Evolutionary conservation across 345 rosid species (phyloP).

Genomic region (Passiflora organensis): DNA sequence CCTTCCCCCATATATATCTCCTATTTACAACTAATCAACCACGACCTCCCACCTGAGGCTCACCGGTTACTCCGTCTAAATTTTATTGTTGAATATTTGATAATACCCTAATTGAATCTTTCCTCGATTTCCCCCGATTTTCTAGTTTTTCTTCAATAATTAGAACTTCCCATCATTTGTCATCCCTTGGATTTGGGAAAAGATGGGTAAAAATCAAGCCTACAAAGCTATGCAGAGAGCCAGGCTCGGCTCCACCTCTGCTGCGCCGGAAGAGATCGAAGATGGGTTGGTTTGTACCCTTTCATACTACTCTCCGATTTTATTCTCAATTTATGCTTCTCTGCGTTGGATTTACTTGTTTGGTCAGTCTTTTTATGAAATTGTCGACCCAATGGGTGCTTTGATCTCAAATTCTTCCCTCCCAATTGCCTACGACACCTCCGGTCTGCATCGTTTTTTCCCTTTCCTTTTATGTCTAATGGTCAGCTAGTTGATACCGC

Average conservation of each 20-base stretch:
- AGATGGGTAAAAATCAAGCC: slow-evolving; percentile 97
- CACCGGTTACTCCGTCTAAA: too few species aligned
- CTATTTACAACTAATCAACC: too few species aligned
- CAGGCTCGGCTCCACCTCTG: slow-evolving; percentile 78
- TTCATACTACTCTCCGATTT: slow-evolving; percentile 37
- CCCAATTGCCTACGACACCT: background rate
- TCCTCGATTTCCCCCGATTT: background rate
- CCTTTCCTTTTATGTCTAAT: background rate
- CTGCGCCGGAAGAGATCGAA: slow-evolving; percentile 78
- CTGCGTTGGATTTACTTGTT: background rate
- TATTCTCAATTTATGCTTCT: background rate
- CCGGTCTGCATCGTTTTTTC: background rate
- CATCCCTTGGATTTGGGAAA: slow-evolving; percentile 17
- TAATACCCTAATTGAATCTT: slow-evolving; percentile 10
- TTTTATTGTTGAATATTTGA: slow-evolving; percentile 21
- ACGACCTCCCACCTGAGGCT: too few species aligned
- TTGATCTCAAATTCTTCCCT: background rate
- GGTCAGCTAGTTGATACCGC: background rate
- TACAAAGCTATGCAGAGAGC: slow-evolving; percentile 99
- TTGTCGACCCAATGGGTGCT: background rate
- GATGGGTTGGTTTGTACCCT: slow-evolving; percentile 99
- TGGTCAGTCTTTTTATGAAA: background rate
- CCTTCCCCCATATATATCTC: too few species aligned
- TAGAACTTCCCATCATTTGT: background rate
- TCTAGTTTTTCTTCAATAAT: background rate